Conservation (phyloP, 2,329 filamentous ascomycete genomes). For the Ophiostoma populinum region DNA sequence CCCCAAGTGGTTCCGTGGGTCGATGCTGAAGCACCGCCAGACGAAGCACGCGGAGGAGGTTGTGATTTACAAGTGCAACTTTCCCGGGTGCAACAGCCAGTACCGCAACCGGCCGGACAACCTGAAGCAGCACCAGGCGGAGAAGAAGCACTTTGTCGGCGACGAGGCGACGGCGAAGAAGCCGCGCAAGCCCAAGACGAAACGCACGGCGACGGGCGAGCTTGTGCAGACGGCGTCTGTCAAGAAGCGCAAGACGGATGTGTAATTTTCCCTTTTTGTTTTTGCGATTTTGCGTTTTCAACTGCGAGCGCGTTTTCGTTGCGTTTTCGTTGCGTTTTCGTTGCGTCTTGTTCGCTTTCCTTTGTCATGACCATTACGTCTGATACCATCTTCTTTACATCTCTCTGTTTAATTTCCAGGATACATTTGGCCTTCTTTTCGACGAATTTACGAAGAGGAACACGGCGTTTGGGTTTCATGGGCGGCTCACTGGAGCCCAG, state of each 20-base stretch:
- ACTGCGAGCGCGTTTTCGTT: not conserved
- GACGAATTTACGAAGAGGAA: too few species aligned
- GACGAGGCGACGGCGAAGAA: slow-evolving; percentile 17
- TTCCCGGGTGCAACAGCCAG: slow-evolving; percentile 33
- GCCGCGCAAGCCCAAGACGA: slow-evolving; percentile 5
- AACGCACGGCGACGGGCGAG: not conserved
- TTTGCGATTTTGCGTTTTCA: not conserved
- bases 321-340: not conserved
- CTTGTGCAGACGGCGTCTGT: not conserved
- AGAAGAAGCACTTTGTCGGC: slow-evolving; percentile 36
- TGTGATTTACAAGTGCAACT: slow-evolving; percentile 34
- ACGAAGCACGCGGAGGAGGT: slow-evolving; percentile 32
- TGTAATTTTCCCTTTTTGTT: not conserved
- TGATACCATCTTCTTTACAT: too few species aligned
- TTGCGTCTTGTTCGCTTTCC: not conserved
- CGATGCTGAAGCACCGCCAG: slow-evolving; percentile 41
- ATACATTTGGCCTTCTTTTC: too few species aligned
- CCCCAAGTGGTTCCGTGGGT: slow-evolving; percentile 40
- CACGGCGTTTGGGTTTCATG: too few species aligned
- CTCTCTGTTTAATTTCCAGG: too few species aligned
- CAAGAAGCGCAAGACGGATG: not conserved
- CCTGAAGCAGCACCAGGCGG: slow-evolving; percentile 36
- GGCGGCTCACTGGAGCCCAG: too few species aligned
- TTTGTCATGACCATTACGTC: too few species aligned
- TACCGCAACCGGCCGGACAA: slow-evolving; percentile 40